These are phyloP conservation scores for Cystobasidium ongulense DNA, from an alignment of 768 basidiomycete species.

Conservation along the genomic window DNA sequence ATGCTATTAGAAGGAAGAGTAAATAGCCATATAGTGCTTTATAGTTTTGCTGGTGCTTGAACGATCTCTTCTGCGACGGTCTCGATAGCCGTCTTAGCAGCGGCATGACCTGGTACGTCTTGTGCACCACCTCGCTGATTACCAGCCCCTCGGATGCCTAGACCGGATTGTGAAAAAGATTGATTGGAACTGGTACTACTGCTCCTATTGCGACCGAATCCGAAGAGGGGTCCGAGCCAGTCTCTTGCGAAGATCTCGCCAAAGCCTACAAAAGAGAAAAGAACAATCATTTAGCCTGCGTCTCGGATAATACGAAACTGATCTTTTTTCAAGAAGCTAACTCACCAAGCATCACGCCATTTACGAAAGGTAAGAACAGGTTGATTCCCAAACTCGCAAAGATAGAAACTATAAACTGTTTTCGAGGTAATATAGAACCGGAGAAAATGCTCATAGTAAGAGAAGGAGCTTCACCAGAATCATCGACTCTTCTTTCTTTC, in stretches of 20 bases:
- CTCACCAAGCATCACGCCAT: conserved; percentile 81
- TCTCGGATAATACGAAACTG: not conserved
- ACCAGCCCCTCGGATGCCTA: conserved; percentile 38
- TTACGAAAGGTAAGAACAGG: conserved; percentile 75
- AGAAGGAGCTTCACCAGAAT: conserved; percentile 31
- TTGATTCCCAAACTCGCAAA: conserved; percentile 57
- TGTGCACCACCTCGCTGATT: conserved; percentile 28
- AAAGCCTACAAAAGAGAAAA: conserved; percentile 49
- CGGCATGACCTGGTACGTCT: conserved; percentile 35
- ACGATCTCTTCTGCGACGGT: conserved; percentile 31
- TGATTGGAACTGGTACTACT: not conserved
- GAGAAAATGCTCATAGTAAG: conserved; percentile 38
- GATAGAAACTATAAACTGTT: conserved; percentile 35
- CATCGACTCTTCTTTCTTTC: conserved; percentile 9
- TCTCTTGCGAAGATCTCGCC: conserved; percentile 71
- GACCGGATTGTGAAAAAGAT: conserved; percentile 27
- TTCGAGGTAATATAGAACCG: conserved; percentile 31
- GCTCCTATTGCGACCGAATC: conserved; percentile 31
- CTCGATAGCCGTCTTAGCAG: conserved; percentile 37
- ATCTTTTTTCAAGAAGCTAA: not conserved
- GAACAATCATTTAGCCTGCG: too few species aligned
- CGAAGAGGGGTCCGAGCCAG: conserved; percentile 44
- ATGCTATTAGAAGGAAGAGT: not conserved
- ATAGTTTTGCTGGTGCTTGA: not conserved
- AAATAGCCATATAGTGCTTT: not conserved